Evolutionary conservation across 192 early-diverging fungal genomes (phyloP), one percentile per base, ranked within the genome.

Genomic region (Neocallimastix lanati): DNA sequence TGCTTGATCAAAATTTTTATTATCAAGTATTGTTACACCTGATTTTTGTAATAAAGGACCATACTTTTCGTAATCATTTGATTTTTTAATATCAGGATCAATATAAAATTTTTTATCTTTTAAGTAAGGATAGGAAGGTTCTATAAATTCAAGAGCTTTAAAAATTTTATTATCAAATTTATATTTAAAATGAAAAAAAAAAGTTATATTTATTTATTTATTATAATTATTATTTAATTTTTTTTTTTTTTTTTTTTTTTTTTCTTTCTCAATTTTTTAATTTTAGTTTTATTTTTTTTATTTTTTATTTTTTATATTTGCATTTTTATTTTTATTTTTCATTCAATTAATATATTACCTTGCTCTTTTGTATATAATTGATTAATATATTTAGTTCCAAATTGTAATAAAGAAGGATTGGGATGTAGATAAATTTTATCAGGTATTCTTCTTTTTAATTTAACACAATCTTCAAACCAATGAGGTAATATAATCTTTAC

Each of bases 401-500:
- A 67, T n/a, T 67, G 50, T 2, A 80, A 27, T 29, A 84, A 7
- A 28, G 16, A 7, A 14, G 81, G 80, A 13, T 87, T 78, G 12
- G 86, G 88, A 77, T 87, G 87, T 78, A 82, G 25, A 78, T 85
- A 87, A 28, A 82, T 78, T 80, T 88, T 85, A 81, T 89, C 88
- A 0, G 86, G 83, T 76, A 92, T 82, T 25, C 81, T 77, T 29
- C 85, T 79, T 76, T 84, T 84, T 35, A 93, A 77, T 67, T 87
- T 88, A 29, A 92, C 82, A 78, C 89, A 90, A 58, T 88, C 87
- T 58, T 92, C 87, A 82, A 94, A 91, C 88, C 91, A 94, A 77
- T 93, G 91, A 40, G 92, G 92, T 29, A 94, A 82, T 78, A 94
- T 85, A 18, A 90, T 76, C 77, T 82, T 87, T 38, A 92, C 86